phyloP scores from a whole-genome alignment of 2,329 filamentous ascomycete genomes.

The Penicillium decumbens region DNA sequence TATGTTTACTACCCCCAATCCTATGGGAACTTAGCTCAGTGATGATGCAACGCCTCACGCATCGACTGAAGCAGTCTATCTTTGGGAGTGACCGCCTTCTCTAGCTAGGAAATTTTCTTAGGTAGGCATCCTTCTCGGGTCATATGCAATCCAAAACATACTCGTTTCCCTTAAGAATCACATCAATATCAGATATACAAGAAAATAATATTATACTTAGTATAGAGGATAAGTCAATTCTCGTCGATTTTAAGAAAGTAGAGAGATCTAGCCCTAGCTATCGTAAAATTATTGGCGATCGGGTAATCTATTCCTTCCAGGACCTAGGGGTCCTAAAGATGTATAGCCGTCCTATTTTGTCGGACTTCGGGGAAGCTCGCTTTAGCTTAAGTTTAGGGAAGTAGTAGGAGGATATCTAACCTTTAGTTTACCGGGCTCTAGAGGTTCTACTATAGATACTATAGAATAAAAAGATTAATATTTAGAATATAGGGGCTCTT shows the following conservation, averaged over 20 bases:
- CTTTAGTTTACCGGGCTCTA: no score
- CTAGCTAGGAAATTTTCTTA: neutral
- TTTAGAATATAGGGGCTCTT: slow-evolving; percentile 26
- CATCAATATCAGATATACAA: slow-evolving; percentile 24
- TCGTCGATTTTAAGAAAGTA: slow-evolving; percentile 22
- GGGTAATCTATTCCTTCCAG: slow-evolving; percentile 25
- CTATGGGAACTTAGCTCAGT: neutral
- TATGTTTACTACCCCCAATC: neutral
- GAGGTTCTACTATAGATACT: slow-evolving; percentile 3
- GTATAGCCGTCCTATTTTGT: slow-evolving; percentile 23
- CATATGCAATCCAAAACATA: no score
- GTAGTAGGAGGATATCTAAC: no score
- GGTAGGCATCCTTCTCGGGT: neutral
- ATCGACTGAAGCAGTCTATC: neutral
- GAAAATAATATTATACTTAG: slow-evolving; percentile 27
- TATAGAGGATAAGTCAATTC: slow-evolving; percentile 23
- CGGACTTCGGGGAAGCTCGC: slow-evolving; percentile 18
- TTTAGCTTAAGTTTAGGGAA: no score
- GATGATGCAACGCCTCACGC: slow-evolving; percentile 5
- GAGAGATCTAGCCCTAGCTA: slow-evolving; percentile 22
- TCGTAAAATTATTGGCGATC: slow-evolving; percentile 20
- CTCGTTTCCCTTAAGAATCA: no score
- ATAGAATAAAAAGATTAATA: slow-evolving; percentile 24
- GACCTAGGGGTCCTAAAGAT: slow-evolving; percentile 19
- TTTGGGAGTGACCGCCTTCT: slow-evolving; percentile 1